Base-by-base conservation (phyloP, 164 flowering plant species). In the Aristolochia californica region DNA sequence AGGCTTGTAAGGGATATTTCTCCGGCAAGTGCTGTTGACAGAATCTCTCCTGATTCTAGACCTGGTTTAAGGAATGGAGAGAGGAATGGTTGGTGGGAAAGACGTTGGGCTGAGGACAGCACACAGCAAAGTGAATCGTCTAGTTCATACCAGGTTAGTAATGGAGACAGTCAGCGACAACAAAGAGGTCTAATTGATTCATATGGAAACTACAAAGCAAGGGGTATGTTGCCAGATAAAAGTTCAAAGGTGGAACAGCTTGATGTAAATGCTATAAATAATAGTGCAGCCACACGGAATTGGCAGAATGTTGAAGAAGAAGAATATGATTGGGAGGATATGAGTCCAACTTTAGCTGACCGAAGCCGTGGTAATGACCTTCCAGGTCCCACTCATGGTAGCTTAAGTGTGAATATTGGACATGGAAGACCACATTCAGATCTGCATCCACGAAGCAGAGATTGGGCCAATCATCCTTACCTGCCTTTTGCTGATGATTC, bases 231-330 rank as follows among this genome's bases (percentile, higher is more conserved):
- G 56, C 75, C 56, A 30, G 70, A 63, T 62, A 83, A 73, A 67
- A 69, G 76, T 67, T 55, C 58, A 44, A 78, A 56, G 40, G 58
- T 70, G 68, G 80, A 68, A 44, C 68, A 45, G 20, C 65, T 68
- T 28, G 75, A 61, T 53, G 59, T 72, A 16, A 76, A 78, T 70
- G 77, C 72, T 48, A 25, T 70, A 17, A 68, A 54, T 24, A 70
- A 57, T 58, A 79, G 67, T 60, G 48, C 61, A 49, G 57, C 67
- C 48, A 25, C 69, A 26, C 74, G 52, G 61, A 64, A 78, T 26
- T 94, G 99, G 99, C 88, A 88, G 75, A 83, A 78, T 63, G 78
- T 84, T 62, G 99, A 94, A 74, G 99, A 90, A 77, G 96, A 84
- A 60, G 99, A 94, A 68, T 94, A 82, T 75, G 81, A 83, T 54